Evolutionary conservation across 1,139 yeast species (phyloP), one percentile per base, ranked within the genome.

Genomic region (Blastobotrys ciferrii): DNA sequence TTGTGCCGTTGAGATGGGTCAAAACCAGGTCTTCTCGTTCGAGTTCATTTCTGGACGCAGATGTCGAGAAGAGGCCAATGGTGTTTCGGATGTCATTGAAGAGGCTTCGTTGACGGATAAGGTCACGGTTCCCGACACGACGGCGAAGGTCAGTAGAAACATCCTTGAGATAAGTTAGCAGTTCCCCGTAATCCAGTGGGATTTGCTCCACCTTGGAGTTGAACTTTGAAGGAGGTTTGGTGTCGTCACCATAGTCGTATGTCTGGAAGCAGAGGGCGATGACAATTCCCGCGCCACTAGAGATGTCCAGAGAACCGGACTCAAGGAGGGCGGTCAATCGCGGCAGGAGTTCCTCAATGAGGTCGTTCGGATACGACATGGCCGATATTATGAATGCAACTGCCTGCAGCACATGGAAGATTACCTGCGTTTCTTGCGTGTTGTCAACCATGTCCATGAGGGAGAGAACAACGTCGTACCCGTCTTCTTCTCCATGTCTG

Each of bases 201-300:
- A 36, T 36, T 19, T 36, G 40, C 18, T 36, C 40, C 14, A 13
- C 14, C 18, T 13, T 36, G 6, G 11, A 28, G n/a, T 36, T 36
- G 7, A 12, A 17, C 6, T 6, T n/a, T 18, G 40, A 36, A 5
- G 14, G 25, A 11, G 40, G 40, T n/a, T 18, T 36, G 28, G 7
- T 17, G n/a, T 36, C 40, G 18, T 36, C 28, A n/a, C 40, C 40
- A 36, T 36, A 36, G 28, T 36, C 14, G 14, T 36, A 36, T 6
- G 19, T 19, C 14, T 36, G 40, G 14, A 36, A 36, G 14, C 40
- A 36, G 15, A 12, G 11, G 25, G 40, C 40, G 14, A 36, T 36
- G 12, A 6, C 13, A 17, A n/a, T 36, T 5, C 25, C 40, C 3
- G 40, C 25, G 6, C 28, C 40, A 18, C 25, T 23, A 19, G 40